Conservation (phyloP, 495 filamentous ascomycete genomes). For the Lentithecium fluviatile region DNA sequence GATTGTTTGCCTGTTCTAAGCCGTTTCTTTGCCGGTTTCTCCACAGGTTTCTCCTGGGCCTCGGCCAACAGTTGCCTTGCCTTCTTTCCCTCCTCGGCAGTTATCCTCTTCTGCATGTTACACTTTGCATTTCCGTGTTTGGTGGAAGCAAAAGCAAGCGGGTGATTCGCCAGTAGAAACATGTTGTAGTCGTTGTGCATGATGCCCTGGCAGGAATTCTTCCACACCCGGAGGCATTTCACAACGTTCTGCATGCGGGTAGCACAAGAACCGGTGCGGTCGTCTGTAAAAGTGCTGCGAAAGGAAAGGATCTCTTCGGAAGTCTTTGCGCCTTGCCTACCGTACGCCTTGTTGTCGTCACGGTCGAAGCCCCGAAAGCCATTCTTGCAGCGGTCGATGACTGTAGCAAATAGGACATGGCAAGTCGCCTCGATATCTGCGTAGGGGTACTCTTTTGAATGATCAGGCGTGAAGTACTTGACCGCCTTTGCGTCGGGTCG, state of each 20-base stretch:
- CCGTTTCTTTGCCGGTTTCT: too few species aligned
- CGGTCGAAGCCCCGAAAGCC: background rate
- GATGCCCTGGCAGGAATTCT: background rate
- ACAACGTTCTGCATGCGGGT: background rate
- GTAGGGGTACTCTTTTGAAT: too few species aligned
- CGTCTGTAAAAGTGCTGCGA: background rate
- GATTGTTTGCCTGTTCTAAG: too few species aligned
- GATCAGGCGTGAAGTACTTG: too few species aligned
- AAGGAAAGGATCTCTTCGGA: background rate
- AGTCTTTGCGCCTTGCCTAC: background rate
- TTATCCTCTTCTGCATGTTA: too few species aligned
- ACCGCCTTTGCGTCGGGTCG: too few species aligned
- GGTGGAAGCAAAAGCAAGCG: background rate
- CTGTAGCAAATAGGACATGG: background rate
- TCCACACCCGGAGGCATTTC: background rate
- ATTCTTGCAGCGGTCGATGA: background rate
- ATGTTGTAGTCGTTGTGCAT: constrained; percentile 1
- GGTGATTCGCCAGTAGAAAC: background rate
- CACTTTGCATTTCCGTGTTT: background rate
- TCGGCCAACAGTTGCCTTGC: too few species aligned
- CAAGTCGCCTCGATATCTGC: background rate
- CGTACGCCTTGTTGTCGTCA: background rate
- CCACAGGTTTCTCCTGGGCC: too few species aligned
- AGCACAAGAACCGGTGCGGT: background rate
- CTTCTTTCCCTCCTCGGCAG: too few species aligned